Conservation (phyloP, 108 stramenopile genomes). For the Nannochloropsis granulata region DNA sequence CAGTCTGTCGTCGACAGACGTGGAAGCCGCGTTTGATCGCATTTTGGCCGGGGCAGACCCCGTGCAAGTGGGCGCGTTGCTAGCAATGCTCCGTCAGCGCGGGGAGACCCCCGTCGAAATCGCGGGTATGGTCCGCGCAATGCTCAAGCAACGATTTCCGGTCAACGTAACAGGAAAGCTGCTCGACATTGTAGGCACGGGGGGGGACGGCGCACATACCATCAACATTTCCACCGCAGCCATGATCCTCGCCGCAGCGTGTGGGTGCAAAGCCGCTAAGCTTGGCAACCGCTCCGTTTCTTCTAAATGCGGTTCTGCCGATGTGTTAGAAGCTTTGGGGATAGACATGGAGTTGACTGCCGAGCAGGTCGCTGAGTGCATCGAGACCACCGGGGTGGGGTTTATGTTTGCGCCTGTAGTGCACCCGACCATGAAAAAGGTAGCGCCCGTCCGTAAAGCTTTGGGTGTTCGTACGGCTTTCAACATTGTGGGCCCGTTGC, state of each 20-base stretch:
- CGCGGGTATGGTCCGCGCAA: slow-evolving; percentile 86
- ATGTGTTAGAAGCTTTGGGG: slow-evolving; percentile 86
- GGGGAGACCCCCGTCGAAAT: slow-evolving; percentile 81
- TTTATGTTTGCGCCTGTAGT: slow-evolving; percentile 96
- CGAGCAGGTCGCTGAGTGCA: slow-evolving; percentile 66
- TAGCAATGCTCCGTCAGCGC: slow-evolving; percentile 70
- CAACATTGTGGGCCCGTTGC: slow-evolving; percentile 96
- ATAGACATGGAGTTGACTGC: slow-evolving; percentile 78
- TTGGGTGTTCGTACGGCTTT: slow-evolving; percentile 86
- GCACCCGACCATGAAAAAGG: slow-evolving; percentile 86
- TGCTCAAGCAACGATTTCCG: slow-evolving; percentile 48
- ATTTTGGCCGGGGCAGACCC: slow-evolving; percentile 22
- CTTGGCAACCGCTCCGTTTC: slow-evolving; percentile 89
- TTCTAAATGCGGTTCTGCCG: slow-evolving; percentile 71
- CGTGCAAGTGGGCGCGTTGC: slow-evolving; percentile 42
- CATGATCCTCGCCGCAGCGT: slow-evolving; percentile 86
- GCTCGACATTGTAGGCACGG: slow-evolving; percentile 97
- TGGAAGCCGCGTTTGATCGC: slow-evolving; percentile 22
- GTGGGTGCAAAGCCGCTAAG: slow-evolving; percentile 71
- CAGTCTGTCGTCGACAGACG: slow-evolving; percentile 15
- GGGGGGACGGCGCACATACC: slow-evolving; percentile 97
- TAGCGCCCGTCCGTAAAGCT: slow-evolving; percentile 83
- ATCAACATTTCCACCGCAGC: slow-evolving; percentile 91
- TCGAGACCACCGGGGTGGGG: slow-evolving; percentile 64
- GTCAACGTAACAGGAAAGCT: slow-evolving; percentile 41